Evolutionary conservation across 768 basidiomycete species (phyloP), one percentile per base, ranked within the genome.

Genomic region (Lactarius sp.): DNA sequence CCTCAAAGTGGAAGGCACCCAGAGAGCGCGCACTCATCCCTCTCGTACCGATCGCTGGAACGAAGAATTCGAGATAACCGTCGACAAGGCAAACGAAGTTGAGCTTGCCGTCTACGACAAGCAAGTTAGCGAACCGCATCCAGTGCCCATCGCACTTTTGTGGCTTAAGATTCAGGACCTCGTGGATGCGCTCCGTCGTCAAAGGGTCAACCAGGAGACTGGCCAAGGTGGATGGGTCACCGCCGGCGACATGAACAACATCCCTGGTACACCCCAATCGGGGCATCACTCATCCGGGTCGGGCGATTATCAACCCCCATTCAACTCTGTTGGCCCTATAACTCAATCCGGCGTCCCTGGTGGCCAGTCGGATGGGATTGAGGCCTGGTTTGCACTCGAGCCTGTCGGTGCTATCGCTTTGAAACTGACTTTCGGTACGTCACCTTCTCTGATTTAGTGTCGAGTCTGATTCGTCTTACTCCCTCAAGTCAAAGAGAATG

Each of bases 51-150:
- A 98, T 75, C 87, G 91, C 51, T 99, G 97, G 97, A 92, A 93
- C 72, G 95, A 99, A 75, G 92, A 94, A 63, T 98, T 98, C 66
- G 94, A 96, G 75, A 92, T 99, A 63, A 81, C 87, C 0, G 91
- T 98, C 46, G 96, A 98, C 79, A 98, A 98, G 75, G 95, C 96
- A 14, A 98, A 96, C 73, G 97, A 99, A 79, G 90, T 98, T 54
- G 97, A 98, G 77, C 87, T 99, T 56, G 91, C 93, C 36, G 84
- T 99, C 37, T 94, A 94, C 70, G 97, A 99, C 75, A 93, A 93
- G 69, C 90, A 92, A 70, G 83, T 84, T 20, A 87, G 86, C 61
- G 92, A 94, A 65, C 77, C 78, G 14, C 83, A 93, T 68, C 87
- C 92, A 1, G 83, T 90, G 14, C 95, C 94, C 39, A 94, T 98